Base-by-base conservation (phyloP, 169 alveolate genomes). In the Cryptosporidium sp. region DNA sequence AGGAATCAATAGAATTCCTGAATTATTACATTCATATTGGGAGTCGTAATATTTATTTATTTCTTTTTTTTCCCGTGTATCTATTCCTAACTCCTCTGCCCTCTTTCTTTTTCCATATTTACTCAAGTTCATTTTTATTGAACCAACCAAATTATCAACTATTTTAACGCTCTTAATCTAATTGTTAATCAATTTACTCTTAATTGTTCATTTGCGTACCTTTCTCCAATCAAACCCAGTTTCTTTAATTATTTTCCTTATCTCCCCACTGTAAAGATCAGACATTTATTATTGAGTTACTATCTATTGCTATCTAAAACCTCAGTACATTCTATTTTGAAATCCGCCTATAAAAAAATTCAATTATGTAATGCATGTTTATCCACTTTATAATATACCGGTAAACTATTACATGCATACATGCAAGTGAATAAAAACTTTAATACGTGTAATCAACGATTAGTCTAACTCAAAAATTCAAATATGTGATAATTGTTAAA, bases 171-270 rank as follows among this genome's bases (percentile, higher is more conserved):
- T 48, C 89, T 80, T 8, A 48, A 35, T 7, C 14, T 37, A 29
- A 62, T 62, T 35, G 12, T 80, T 6, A 65, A 35, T 29, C 0
- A 21, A 12, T 39, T 26, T 10, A 41, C 26, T 61, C 16, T 31
- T 58, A 7, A 16, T 10, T 12, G 3, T 39, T 29, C 21, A 14
- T 65, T 80, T 14, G 41, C 68, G 18, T 61, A 80, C 89, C 73
- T 59, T 62, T 59, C 43, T 58, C 89, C 89, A 80, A 12, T 43
- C 41, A 80, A 80, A 80, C 41, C 89, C 89, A 10, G 89, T 62
- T 16, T 80, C 74, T 23, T 80, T 62, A 43, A 80, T 65, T 41
- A 45, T 62, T 9, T 58, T 39, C 33, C 39, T 41, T 9, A 80
- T 26, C 35, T 80, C 68, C 9, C 9, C 29, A 14, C 39, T 21